These are phyloP conservation scores for Diaporthe eres DNA, from an alignment of 2,329 filamentous ascomycete species.

Conservation along the genomic window DNA sequence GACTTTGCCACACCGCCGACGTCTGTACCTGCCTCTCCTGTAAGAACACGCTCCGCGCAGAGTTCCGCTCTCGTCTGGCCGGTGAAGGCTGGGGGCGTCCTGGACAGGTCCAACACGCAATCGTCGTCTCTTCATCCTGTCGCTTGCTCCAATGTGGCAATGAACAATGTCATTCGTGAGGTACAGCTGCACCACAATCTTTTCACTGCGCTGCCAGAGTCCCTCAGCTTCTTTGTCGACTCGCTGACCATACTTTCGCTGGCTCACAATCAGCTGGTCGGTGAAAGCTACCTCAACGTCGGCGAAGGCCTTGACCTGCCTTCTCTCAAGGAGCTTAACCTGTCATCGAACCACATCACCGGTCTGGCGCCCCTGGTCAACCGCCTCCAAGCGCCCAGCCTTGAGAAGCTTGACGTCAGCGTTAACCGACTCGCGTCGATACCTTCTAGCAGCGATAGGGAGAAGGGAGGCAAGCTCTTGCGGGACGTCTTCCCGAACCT, in stretches of 20 bases:
- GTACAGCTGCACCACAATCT: slow-evolving; percentile 84
- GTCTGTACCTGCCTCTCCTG: slow-evolving; percentile 65
- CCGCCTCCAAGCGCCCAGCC: slow-evolving; percentile 78
- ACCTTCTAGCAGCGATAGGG: slow-evolving; percentile 58
- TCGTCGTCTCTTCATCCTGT: slow-evolving; percentile 72
- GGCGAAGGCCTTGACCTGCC: slow-evolving; percentile 77
- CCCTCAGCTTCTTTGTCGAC: slow-evolving; percentile 78
- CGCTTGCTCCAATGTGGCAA: slow-evolving; percentile 68
- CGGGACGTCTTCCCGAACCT: slow-evolving; percentile 79
- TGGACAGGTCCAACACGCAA: slow-evolving; percentile 79
- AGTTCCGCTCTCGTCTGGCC: slow-evolving; percentile 65
- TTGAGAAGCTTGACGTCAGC: slow-evolving; percentile 85
- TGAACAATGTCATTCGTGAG: slow-evolving; percentile 65
- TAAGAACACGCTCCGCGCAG: slow-evolving; percentile 63
- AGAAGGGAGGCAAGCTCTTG: slow-evolving; percentile 54
- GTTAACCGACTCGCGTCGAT: slow-evolving; percentile 84
- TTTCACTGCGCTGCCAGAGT: slow-evolving; percentile 77
- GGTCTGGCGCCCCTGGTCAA: slow-evolving; percentile 76
- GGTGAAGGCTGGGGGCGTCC: slow-evolving; percentile 71
- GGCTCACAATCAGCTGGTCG: slow-evolving; percentile 79
- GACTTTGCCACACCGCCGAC: slow-evolving; percentile 72
- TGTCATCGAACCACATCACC: slow-evolving; percentile 81
- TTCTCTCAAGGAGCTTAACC: slow-evolving; percentile 81
- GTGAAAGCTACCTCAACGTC: slow-evolving; percentile 71
- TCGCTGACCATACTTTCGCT: slow-evolving; percentile 81